Conservation (phyloP, 352 stramenopile species). For the Globisporangium sylvaticum region DNA sequence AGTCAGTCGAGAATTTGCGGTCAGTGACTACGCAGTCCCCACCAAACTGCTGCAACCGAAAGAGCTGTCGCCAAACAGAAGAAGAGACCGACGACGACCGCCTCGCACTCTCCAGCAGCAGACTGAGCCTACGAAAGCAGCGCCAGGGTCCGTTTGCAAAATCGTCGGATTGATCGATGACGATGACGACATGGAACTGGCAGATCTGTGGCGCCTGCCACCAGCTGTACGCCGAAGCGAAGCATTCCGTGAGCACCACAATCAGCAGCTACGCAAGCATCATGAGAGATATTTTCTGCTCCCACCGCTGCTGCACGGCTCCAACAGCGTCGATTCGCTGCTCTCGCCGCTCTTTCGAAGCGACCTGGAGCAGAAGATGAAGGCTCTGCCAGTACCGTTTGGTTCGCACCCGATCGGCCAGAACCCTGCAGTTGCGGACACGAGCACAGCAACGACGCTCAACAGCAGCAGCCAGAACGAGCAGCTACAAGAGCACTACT, state of each 20-base stretch:
- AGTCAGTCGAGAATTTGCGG: not conserved
- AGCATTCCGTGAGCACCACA: not conserved
- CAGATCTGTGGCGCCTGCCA: not conserved
- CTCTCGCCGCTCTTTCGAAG: constrained; percentile 4
- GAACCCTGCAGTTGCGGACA: not conserved
- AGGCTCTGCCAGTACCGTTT: not conserved
- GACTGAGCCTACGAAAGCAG: not conserved
- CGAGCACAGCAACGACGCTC: not conserved
- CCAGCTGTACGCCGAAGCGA: not conserved
- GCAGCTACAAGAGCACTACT: not conserved
- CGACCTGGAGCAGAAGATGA: not conserved
- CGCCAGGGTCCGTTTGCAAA: not conserved
- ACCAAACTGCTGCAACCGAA: not conserved
- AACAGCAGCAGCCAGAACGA: not conserved
- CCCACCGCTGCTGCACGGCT: not conserved
- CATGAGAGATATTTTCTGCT: too few relatives aligned
- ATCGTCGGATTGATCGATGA: constrained; percentile 7
- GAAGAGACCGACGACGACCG: not conserved
- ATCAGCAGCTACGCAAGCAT: too few relatives aligned
- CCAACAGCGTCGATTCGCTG: constrained; percentile 1
- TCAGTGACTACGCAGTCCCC: not conserved
- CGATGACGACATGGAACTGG: not conserved
- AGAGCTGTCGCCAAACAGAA: not conserved
- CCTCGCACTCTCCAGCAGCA: not conserved
- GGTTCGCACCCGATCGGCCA: not conserved